phyloP scores from a whole-genome alignment of 352 stramenopile species.

The Plasmopara halstedii region DNA sequence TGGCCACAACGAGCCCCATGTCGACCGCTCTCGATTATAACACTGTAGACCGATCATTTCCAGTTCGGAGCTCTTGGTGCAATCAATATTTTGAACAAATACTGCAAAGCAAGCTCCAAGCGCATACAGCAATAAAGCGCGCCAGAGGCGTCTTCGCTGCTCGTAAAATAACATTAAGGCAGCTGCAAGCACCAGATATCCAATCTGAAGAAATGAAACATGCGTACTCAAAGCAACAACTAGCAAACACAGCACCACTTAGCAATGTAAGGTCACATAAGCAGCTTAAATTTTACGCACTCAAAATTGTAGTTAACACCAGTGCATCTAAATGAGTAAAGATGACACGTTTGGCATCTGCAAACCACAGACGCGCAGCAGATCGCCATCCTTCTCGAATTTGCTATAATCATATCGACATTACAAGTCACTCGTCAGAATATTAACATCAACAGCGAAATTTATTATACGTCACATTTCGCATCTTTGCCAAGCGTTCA shows the following conservation, averaged over 20 bases:
- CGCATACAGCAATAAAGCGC: slow-evolving; percentile 66
- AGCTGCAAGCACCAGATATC: slow-evolving; percentile 73
- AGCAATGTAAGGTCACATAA: background rate
- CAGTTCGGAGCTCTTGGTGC: slow-evolving; percentile 29
- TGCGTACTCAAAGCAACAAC: slow-evolving; percentile 72
- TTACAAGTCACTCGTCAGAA: slow-evolving; percentile 1
- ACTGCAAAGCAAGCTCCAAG: slow-evolving; percentile 62
- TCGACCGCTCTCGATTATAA: slow-evolving; percentile 45
- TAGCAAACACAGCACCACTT: slow-evolving; percentile 10
- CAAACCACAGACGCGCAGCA: slow-evolving; percentile 50
- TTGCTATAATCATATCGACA: slow-evolving; percentile 23
- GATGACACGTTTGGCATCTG: slow-evolving; percentile 65
- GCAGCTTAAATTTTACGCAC: slow-evolving; percentile 14
- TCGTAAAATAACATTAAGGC: slow-evolving; percentile 80
- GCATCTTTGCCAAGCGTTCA: slow-evolving; percentile 36
- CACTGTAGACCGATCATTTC: slow-evolving; percentile 66
- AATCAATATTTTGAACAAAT: slow-evolving; percentile 76
- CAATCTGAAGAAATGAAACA: slow-evolving; percentile 79
- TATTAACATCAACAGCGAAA: background rate
- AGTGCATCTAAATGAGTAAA: slow-evolving; percentile 69
- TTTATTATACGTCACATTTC: slow-evolving; percentile 20
- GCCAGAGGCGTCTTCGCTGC: slow-evolving; percentile 66
- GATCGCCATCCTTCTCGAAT: slow-evolving; percentile 44
- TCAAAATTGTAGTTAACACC: slow-evolving; percentile 75
- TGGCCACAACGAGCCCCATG: slow-evolving; percentile 68